Conservation (phyloP, 768 basidiomycete genomes). For the Kwoniella dendrophila region DNA sequence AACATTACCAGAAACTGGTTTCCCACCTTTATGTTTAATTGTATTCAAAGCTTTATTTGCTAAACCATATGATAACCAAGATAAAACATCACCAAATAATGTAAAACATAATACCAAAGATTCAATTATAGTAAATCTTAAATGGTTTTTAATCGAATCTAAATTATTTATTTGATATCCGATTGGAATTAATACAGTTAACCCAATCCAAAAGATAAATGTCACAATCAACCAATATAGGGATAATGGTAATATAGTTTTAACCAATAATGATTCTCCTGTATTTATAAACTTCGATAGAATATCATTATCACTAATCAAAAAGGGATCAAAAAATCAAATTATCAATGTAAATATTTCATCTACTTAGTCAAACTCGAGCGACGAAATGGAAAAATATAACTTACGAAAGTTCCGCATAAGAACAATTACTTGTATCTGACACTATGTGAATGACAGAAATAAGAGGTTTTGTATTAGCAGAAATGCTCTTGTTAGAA, state of each 20-base stretch:
- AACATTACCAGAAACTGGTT: constrained; percentile 44
- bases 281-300: constrained; percentile 44
- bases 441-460: constrained; percentile 27
- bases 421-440: constrained; percentile 52
- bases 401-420: constrained; percentile 50
- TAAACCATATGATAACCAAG: constrained; percentile 53
- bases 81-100: constrained; percentile 52
- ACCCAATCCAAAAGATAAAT: constrained; percentile 45
- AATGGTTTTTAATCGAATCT: constrained; percentile 50
- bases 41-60: constrained; percentile 38
- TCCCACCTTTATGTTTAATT: constrained; percentile 34
- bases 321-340: background rate
- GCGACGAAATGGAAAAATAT: background rate
- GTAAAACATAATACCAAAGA: constrained; percentile 50
- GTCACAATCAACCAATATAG: constrained; percentile 55
- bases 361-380: background rate
- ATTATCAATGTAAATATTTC: no score
- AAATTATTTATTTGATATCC: constrained; percentile 51
- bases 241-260: constrained; percentile 50
- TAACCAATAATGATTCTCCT: constrained; percentile 49
- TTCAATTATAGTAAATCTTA: constrained; percentile 52
- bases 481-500: background rate
- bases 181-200: constrained; percentile 38
- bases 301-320: constrained; percentile 46
- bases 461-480: background rate